Evolutionary conservation across 1,139 yeast species (phyloP).

Genomic region (Suhomyces bolitotheri): DNA sequence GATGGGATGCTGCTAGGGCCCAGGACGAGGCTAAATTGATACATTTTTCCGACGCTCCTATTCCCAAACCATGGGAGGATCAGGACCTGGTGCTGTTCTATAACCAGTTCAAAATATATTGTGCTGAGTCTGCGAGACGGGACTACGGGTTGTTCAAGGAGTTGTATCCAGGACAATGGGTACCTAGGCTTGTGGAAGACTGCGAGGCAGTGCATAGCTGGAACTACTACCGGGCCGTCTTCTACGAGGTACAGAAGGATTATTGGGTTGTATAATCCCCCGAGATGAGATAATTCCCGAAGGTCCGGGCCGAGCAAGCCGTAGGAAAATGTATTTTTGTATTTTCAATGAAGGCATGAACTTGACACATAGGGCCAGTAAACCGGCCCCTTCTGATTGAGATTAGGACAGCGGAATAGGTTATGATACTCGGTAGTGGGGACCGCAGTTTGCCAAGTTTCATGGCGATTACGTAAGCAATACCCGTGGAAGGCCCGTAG

Average conservation of each 20-base stretch:
- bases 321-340: no score
- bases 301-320: no score
- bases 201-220: slow-evolving; percentile 37
- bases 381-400: no score
- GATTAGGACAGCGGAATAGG: no score
- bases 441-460: no score
- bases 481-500: no score
- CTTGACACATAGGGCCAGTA: no score
- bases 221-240: slow-evolving; percentile 20
- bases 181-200: slow-evolving; percentile 34
- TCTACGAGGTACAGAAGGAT: slow-evolving; percentile 9
- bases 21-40: slow-evolving; percentile 27
- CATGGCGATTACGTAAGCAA: no score
- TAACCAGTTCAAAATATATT: slow-evolving; percentile 29
- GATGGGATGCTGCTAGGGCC: slow-evolving; percentile 31
- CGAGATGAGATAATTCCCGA: no score
- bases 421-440: no score
- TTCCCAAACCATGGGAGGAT: slow-evolving; percentile 49
- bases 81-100: slow-evolving; percentile 22
- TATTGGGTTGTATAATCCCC: slow-evolving; percentile 10
- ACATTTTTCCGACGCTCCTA: slow-evolving; percentile 48
- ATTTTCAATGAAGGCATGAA: no score
- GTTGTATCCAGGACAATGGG: slow-evolving; percentile 24
- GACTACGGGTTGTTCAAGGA: slow-evolving; percentile 17
- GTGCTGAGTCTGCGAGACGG: slow-evolving; percentile 18